These are phyloP conservation scores for Apium graveolens DNA, from an alignment of 129 eudicot genomes.

Conservation along the genomic window DNA sequence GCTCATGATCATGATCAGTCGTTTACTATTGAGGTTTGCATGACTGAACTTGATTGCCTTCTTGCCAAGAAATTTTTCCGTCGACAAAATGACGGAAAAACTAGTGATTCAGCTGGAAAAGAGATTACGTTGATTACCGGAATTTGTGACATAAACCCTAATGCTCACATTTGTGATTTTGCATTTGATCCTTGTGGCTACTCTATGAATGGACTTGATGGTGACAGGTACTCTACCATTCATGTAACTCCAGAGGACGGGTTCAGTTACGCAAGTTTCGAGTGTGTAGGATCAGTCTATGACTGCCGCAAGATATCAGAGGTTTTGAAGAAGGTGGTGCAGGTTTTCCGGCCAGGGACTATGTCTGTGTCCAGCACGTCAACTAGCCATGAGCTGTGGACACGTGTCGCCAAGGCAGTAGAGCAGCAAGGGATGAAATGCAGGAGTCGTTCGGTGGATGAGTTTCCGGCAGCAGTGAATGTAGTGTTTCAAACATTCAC, in stretches of 20 bases:
- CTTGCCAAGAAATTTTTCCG: slow-evolving; percentile 72
- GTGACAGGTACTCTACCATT: slow-evolving; percentile 65
- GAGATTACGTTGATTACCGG: slow-evolving; percentile 64
- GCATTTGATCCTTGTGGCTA: slow-evolving; percentile 89
- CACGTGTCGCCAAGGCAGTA: slow-evolving; percentile 35
- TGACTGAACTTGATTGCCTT: slow-evolving; percentile 69
- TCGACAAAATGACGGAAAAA: slow-evolving; percentile 46
- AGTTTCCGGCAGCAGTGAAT: slow-evolving; percentile 55
- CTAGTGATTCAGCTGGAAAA: slow-evolving; percentile 54
- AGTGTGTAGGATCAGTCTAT: slow-evolving; percentile 57
- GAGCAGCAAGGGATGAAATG: slow-evolving; percentile 64
- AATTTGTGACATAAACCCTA: slow-evolving; percentile 41
- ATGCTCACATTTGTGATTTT: slow-evolving; percentile 59
- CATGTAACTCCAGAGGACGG: slow-evolving; percentile 92
- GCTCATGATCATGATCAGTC: neutral
- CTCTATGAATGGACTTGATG: slow-evolving; percentile 72
- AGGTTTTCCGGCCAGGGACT: slow-evolving; percentile 55
- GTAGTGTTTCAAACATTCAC: slow-evolving; percentile 68
- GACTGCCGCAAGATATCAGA: slow-evolving; percentile 29
- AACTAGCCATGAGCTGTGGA: slow-evolving; percentile 30
- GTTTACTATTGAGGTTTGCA: slow-evolving; percentile 66
- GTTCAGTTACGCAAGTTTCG: slow-evolving; percentile 77
- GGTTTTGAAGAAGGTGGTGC: slow-evolving; percentile 52
- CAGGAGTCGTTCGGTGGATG: slow-evolving; percentile 54
- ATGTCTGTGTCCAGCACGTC: slow-evolving; percentile 60